These are phyloP conservation scores for Ceratobasidium sp. DNA, from an alignment of 1,284 basidiomycete species.

Conservation along the genomic window DNA sequence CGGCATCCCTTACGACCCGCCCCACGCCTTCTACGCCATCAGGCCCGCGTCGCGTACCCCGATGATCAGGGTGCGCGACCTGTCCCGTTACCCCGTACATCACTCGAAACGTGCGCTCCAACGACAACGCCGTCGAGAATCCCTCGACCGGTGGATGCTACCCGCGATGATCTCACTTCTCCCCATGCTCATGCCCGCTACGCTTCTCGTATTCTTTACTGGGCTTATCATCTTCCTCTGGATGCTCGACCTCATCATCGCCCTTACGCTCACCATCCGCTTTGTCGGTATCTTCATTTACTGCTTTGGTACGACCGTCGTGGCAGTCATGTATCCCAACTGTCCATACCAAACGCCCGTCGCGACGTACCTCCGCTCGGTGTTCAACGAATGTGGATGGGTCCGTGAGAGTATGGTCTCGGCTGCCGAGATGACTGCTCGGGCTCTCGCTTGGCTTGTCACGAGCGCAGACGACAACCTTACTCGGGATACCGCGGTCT, in stretches of 20 bases:
- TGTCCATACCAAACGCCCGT: constrained; percentile 42
- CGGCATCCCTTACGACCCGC: neutral
- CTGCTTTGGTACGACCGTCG: constrained; percentile 36
- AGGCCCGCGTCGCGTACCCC: no score
- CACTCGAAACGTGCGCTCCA: constrained; percentile 31
- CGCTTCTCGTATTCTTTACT: constrained; percentile 35
- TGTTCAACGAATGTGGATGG: constrained; percentile 38
- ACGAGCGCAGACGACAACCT: constrained; percentile 42
- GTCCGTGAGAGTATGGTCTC: constrained; percentile 30
- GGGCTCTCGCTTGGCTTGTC: constrained; percentile 36
- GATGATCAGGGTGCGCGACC: constrained; percentile 34
- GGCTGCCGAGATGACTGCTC: constrained; percentile 42
- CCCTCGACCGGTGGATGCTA: constrained; percentile 43
- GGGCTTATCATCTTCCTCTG: constrained; percentile 41
- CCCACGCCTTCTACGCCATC: constrained; percentile 19
- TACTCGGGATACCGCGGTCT: constrained; percentile 32
- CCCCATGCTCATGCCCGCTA: constrained; percentile 34
- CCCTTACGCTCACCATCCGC: constrained; percentile 25
- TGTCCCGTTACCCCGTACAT: constrained; percentile 7
- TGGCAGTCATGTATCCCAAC: constrained; percentile 42
- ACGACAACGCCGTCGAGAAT: constrained; percentile 43
- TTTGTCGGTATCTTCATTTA: constrained; percentile 25
- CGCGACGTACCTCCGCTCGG: constrained; percentile 33
- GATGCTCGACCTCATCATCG: constrained; percentile 43
- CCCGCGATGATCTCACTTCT: constrained; percentile 33